A percentile compares a stretch with the other conserved stretches of the same genome.
Conservation (phyloP, 2,329 filamentous ascomycete genomes). For the Niveomyces coronatus region DNA sequence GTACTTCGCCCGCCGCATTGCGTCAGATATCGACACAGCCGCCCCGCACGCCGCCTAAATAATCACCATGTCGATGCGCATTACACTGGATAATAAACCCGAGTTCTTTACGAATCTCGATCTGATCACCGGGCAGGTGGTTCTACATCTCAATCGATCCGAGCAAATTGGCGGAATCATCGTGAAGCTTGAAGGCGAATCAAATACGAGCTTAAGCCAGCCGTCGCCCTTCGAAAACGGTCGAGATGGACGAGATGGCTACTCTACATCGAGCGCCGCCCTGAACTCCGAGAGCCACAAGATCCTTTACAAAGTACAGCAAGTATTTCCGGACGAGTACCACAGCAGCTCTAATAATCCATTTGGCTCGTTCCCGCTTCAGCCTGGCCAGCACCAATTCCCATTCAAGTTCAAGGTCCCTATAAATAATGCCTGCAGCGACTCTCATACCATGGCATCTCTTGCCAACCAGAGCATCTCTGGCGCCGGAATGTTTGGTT, state of each 20-base stretch:
- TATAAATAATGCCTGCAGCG: slow-evolving; percentile 63
- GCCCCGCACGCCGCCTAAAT: slow-evolving; percentile 2
- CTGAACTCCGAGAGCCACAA: slow-evolving; percentile 53
- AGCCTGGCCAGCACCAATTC: slow-evolving; percentile 63
- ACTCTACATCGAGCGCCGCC: slow-evolving; percentile 11
- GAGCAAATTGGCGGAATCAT: slow-evolving; percentile 64
- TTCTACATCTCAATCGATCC: slow-evolving; percentile 49
- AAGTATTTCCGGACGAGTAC: slow-evolving; percentile 57
- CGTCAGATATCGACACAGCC: too few species aligned
- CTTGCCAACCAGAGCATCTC: slow-evolving; percentile 39
- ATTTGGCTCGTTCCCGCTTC: slow-evolving; percentile 46
- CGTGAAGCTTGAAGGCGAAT: slow-evolving; percentile 77
- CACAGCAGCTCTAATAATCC: slow-evolving; percentile 27
- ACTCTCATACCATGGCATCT: slow-evolving; percentile 38
- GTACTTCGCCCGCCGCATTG: background rate
- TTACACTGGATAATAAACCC: slow-evolving; percentile 55
- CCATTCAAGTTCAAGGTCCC: slow-evolving; percentile 69
- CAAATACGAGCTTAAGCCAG: slow-evolving; percentile 52
- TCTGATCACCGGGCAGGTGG: slow-evolving; percentile 51
- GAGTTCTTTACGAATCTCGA: slow-evolving; percentile 76
- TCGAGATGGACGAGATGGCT: slow-evolving; percentile 26
- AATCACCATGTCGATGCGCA: slow-evolving; percentile 52
- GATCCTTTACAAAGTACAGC: slow-evolving; percentile 63
- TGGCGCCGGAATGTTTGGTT: slow-evolving; percentile 41
- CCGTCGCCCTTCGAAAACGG: slow-evolving; percentile 30